Base-by-base conservation (phyloP, 345 rosid genomes). In the Populus pruinosa region DNA sequence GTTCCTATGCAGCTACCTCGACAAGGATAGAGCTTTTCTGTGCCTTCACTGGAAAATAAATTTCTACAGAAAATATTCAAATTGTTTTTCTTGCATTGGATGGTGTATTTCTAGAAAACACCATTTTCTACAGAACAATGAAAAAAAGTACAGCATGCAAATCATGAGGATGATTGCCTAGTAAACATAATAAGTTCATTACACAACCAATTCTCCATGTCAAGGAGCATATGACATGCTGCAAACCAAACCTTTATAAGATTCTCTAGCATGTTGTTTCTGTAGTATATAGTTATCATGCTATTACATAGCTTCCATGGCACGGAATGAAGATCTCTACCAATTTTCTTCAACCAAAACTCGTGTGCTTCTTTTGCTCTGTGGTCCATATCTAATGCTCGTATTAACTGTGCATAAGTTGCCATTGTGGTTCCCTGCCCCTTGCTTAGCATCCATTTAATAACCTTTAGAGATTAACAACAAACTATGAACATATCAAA, bases 371-470 rank as follows among this genome's bases (percentile, higher is more conserved):
- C 98, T 79, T 89, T 90, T 65, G 93, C 96, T 79, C 99, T 84
- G 68, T 91, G 88, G 82, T 95, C 99, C 93, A 80, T 91, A 78
- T 93, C 99, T 49, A 95, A 87, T 69, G 99, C 98, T 55, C 84
- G 87, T 77, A 93, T 79, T 65, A 96, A 84, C 83, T 93, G 94
- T 62, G 80, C 79, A 76, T 88, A 92, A 2, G 93, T 91, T 74
- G 97, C 98, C 89, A 90, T 87, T 59, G 99, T 96, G 76, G 85
- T 87, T 84, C 97, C 98, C 80, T 96, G 97, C 70, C 98, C 98
- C 84, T 93, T 96, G 89, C 99, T 96, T 72, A 96, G 89, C 89
- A 96, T 91, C 99, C 99, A 96, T 82, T 96, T 96, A 74, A 96
- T 91, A 69, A 95, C 97, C 98, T 94, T 69, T 13, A 47, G 18